Percentiles rank a stretch among this genome's conserved stretches.
Conservation (phyloP, 2,329 filamentous ascomycete species). For the Aspergillus persii region DNA sequence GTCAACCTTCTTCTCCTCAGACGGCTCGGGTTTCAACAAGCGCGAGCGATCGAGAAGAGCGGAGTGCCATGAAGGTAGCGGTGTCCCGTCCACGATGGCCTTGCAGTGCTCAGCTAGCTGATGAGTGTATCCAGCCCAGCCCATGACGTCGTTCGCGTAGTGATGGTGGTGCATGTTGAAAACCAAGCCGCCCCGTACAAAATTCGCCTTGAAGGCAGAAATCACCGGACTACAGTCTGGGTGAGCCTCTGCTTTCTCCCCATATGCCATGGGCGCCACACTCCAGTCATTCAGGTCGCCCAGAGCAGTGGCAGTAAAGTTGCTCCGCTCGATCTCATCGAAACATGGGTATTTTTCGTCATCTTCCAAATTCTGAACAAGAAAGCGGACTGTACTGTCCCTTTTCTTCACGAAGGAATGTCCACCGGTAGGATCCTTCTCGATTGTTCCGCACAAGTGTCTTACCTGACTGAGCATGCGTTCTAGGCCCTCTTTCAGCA, state of each 20-base stretch:
- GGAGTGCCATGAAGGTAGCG: slow-evolving; percentile 37
- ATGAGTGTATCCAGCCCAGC: slow-evolving; percentile 38
- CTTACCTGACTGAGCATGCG: slow-evolving; percentile 37
- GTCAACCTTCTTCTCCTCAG: slow-evolving; percentile 22
- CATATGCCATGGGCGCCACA: slow-evolving; percentile 37
- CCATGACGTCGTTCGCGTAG: slow-evolving; percentile 45
- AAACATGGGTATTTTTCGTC: slow-evolving; percentile 39
- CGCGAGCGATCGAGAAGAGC: slow-evolving; percentile 36
- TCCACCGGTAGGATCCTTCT: slow-evolving; percentile 36
- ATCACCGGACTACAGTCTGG: slow-evolving; percentile 33
- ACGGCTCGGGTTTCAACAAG: slow-evolving; percentile 28
- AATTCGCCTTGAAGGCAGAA: slow-evolving; percentile 43
- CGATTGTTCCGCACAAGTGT: slow-evolving; percentile 42
- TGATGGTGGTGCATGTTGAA: slow-evolving; percentile 46
- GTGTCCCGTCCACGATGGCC: slow-evolving; percentile 29
- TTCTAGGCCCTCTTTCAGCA: slow-evolving; percentile 38
- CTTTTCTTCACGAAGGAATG: slow-evolving; percentile 39
- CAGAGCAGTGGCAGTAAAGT: slow-evolving; percentile 35
- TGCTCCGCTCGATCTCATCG: slow-evolving; percentile 35
- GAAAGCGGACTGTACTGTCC: slow-evolving; percentile 35
- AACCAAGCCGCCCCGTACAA: slow-evolving; percentile 43
- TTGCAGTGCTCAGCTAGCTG: slow-evolving; percentile 47
- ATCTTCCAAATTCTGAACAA: slow-evolving; percentile 39
- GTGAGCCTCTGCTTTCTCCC: slow-evolving; percentile 34
- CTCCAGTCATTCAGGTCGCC: slow-evolving; percentile 37